A percentile compares a stretch with the other conserved stretches of the same genome.
These are phyloP conservation scores for Elsinoe necatrix DNA, from an alignment of 2,329 filamentous ascomycete genomes.

Conservation along the genomic window DNA sequence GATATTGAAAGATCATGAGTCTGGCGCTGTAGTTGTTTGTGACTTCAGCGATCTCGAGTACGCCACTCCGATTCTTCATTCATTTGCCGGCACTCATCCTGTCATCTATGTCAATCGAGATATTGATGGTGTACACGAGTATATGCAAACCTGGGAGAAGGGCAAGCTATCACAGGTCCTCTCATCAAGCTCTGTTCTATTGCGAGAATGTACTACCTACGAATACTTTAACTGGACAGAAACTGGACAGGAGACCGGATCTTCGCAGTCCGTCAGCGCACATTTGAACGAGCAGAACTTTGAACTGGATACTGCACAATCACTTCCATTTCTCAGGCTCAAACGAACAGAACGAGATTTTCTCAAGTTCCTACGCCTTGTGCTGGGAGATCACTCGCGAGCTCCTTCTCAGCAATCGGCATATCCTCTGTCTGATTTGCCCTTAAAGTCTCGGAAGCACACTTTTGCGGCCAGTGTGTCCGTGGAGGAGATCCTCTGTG, in stretches of 20 bases:
- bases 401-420: slow-evolving; percentile 51
- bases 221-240: slow-evolving; percentile 72
- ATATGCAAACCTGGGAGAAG: slow-evolving; percentile 48
- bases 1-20: slow-evolving; percentile 51
- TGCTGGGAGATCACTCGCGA: slow-evolving; percentile 48
- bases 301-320: slow-evolving; percentile 3
- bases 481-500: slow-evolving; percentile 47
- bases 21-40: slow-evolving; percentile 61
- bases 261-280: slow-evolving; percentile 1
- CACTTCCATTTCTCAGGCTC: slow-evolving; percentile 52
- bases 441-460: slow-evolving; percentile 52
- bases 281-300: background rate
- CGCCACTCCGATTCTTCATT: slow-evolving; percentile 52
- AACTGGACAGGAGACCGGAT: slow-evolving; percentile 4
- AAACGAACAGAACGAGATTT: slow-evolving; percentile 63
- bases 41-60: slow-evolving; percentile 61
- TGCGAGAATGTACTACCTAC: slow-evolving; percentile 60
- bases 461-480: slow-evolving; percentile 60
- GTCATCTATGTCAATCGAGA: slow-evolving; percentile 64
- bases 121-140: slow-evolving; percentile 53
- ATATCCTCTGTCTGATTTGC: slow-evolving; percentile 56
- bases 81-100: slow-evolving; percentile 57
- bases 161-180: slow-evolving; percentile 52
- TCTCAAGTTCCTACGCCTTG: slow-evolving; percentile 56
- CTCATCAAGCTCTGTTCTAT: slow-evolving; percentile 48